Percentiles rank a stretch among this genome's conserved stretches.
Conservation (phyloP, 305 asterid genomes). For the Fraxinus greggii region DNA sequence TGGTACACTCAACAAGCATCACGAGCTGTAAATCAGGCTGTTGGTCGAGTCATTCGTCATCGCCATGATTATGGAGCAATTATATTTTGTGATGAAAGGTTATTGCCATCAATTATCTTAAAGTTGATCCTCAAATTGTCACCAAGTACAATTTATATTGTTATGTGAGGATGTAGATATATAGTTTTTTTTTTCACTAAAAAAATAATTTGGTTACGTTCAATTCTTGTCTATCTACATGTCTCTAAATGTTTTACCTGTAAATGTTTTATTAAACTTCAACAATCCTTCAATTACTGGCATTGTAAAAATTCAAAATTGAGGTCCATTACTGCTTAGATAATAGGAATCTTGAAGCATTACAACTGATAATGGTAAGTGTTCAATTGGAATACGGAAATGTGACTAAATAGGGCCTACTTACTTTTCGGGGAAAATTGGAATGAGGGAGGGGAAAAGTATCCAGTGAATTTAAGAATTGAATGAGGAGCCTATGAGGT, state of each 20-base stretch:
- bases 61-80: slow-evolving; percentile 97
- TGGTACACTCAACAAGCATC: slow-evolving; percentile 98
- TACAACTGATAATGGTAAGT: background rate
- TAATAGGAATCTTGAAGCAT: slow-evolving; percentile 22
- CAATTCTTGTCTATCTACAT: background rate
- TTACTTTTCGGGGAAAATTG: background rate
- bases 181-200: background rate
- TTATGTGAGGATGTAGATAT: slow-evolving; percentile 19
- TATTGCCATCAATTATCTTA: slow-evolving; percentile 18
- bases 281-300: background rate
- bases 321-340: background rate
- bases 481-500: background rate
- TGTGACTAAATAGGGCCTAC: background rate
- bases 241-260: background rate
- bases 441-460: background rate
- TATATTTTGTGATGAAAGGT: slow-evolving; percentile 97
- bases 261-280: background rate
- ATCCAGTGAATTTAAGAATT: background rate
- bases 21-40: slow-evolving; percentile 97
- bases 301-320: background rate
- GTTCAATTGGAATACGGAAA: background rate
- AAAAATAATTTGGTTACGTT: background rate
- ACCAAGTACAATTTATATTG: slow-evolving; percentile 8
- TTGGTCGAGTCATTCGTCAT: slow-evolving; percentile 98
- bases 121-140: slow-evolving; percentile 20